Conservation (phyloP, 257 asterid genomes). For the Petrea volubilis region DNA sequence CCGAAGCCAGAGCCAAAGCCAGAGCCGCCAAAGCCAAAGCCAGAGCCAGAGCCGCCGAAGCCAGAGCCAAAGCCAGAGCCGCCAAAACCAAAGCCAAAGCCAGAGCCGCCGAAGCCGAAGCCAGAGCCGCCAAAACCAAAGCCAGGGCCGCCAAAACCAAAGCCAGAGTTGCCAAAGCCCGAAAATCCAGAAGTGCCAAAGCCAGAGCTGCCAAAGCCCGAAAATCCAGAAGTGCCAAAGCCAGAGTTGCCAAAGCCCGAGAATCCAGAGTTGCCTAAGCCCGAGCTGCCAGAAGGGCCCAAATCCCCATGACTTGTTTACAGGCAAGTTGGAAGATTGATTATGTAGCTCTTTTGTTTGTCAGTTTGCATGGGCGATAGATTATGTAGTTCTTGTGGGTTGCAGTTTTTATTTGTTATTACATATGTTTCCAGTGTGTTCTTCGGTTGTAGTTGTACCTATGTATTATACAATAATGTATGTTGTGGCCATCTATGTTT, state of each 20-base stretch:
- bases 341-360: not conserved
- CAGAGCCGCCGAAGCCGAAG: not conserved
- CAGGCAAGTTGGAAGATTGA: not conserved
- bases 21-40: too few relatives aligned
- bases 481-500: too few relatives aligned
- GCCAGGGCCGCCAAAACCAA: slow-evolving; percentile 14
- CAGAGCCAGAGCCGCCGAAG: too few relatives aligned
- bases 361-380: not conserved
- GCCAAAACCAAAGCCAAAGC: too few relatives aligned
- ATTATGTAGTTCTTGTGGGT: not conserved
- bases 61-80: too few relatives aligned
- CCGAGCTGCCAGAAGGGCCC: too few relatives aligned
- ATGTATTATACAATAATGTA: too few relatives aligned
- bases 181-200: slow-evolving; percentile 3
- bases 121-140: not conserved
- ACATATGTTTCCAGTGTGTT: not conserved
- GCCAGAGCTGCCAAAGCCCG: slow-evolving; percentile 5
- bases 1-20: too few relatives aligned
- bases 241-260: too few relatives aligned
- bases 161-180: slow-evolving; percentile 11
- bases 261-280: too few relatives aligned
- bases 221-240: not conserved
- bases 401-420: not conserved
- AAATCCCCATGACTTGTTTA: slow-evolving; percentile 17
- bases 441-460: too few relatives aligned